These are phyloP conservation scores for Stagonosporopsis tanaceti DNA, from an alignment of 2,329 filamentous ascomycete species.

Conservation along the genomic window DNA sequence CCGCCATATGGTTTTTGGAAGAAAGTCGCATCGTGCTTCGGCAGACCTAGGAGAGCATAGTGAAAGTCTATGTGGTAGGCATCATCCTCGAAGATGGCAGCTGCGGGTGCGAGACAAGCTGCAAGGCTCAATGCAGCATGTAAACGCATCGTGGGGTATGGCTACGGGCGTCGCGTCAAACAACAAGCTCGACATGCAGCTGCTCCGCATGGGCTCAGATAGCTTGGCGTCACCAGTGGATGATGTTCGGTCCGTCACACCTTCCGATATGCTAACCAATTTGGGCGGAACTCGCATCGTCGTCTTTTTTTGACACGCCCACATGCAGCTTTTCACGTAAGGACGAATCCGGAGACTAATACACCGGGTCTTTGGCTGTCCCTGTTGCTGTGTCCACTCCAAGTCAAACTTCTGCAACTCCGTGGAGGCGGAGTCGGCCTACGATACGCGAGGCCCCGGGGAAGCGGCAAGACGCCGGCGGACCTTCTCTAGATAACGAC, in stretches of 20 bases:
- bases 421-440: conserved; percentile 1
- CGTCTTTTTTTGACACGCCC: not conserved
- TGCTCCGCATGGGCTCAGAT: conserved; percentile 16
- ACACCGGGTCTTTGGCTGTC: not conserved
- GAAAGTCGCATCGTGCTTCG: conserved; percentile 85
- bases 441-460: conserved; percentile 14
- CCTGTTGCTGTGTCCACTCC: not conserved
- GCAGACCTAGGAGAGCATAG: conserved; percentile 84
- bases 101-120: conserved; percentile 59
- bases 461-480: conserved; percentile 16
- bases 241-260: conserved; percentile 1
- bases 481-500: conserved; percentile 19
- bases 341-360: not conserved
- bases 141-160: conserved; percentile 47
- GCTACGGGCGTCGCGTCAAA: conserved; percentile 12
- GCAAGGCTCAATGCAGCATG: conserved; percentile 46
- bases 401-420: not conserved
- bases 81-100: conserved; percentile 87
- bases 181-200: conserved; percentile 8
- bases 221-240: not conserved
- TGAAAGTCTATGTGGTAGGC: conserved; percentile 93
- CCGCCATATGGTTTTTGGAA: conserved; percentile 86
- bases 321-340: not conserved
- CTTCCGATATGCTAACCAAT: not conserved
- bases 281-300: not conserved